Evolutionary conservation across 768 basidiomycete species (phyloP), one percentile per base, ranked within the genome.

Genomic region (Suillus sp.): DNA sequence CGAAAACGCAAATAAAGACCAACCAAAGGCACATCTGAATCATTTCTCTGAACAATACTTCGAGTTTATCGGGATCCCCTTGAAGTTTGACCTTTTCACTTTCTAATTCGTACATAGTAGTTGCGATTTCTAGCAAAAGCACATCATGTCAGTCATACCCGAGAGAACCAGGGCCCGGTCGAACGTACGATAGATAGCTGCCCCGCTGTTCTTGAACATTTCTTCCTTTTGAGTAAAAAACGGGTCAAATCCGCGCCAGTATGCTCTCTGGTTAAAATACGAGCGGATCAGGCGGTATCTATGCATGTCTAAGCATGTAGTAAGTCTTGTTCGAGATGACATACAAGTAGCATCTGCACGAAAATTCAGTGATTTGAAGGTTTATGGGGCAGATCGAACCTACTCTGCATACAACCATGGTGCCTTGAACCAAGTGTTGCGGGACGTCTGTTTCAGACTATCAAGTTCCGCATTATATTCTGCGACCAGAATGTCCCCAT

Each of bases 391-490:
- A 65, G 58, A 61, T 43, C 63, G 64, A 71, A 77, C 90, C 67
- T 79, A 97, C 89, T 98, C 96, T 62, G 95, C 94, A 73, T 83
- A 98, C n/a, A 99, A 82, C 96, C 96, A 99, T 1, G 95, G 93
- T 6, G 92, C 87, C 9, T 86, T 91, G 72, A 93, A 95, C 96
- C 96, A 99, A 0, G 90, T 91, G 64, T 88, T 82, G 68, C 81
- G 79, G 3, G 75, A 73, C 1, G 79, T 72, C 32, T 78, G 74
- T 0, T 78, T 77, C 1, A 92, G 80, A 0, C 75, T 73, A 6
- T 74, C 73, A 14, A 99, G 79, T 65, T 94, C 89, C 0, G 77
- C 68, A 67, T 99, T 98, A 78, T 95, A 99, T n/a, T 81, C 76
- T 0, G 85, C 81, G 5, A 86, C 78, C 59, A 86, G 81, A n/a